Percentiles rank a stretch among this genome's conserved stretches.
Evolutionary conservation across 2,329 filamentous ascomycete genomes (phyloP).

Genomic region (Epicoccum sorghinum): DNA sequence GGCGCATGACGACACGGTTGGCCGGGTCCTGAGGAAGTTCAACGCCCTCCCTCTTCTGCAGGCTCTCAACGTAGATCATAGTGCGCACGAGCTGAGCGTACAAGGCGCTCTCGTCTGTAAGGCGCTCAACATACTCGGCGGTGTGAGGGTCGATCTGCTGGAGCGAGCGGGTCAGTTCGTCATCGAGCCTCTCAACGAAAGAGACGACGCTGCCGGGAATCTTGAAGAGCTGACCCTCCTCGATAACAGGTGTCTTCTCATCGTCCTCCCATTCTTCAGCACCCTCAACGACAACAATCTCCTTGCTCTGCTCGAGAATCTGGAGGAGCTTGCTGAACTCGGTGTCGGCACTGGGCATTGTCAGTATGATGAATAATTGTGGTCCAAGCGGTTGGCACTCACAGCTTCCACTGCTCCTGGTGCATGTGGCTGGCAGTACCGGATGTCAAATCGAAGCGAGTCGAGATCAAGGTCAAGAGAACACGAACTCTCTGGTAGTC

Average conservation of each 20-base stretch:
- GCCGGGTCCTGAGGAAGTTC: constrained; percentile 83
- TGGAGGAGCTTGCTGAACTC: constrained; percentile 80
- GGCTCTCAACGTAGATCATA: constrained; percentile 83
- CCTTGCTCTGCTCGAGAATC: constrained; percentile 77
- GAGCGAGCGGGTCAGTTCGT: constrained; percentile 95
- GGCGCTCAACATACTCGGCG: constrained; percentile 94
- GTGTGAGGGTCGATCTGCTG: constrained; percentile 98
- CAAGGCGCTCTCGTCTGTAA: constrained; percentile 86
- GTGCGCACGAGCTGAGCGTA: constrained; percentile 93
- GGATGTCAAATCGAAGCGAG: constrained; percentile 89
- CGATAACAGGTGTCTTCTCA: constrained; percentile 83
- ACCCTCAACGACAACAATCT: constrained; percentile 86
- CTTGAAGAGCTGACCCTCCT: constrained; percentile 80
- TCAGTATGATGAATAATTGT: constrained; percentile 10
- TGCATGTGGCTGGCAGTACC: constrained; percentile 84
- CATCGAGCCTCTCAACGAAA: constrained; percentile 91
- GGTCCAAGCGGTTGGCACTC: constrained; percentile 26
- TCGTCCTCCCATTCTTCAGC: constrained; percentile 99
- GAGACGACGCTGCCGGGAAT: constrained; percentile 94
- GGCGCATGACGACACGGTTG: constrained; percentile 91
- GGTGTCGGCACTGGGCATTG: constrained; percentile 67
- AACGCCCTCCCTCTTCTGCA: constrained; percentile 72
- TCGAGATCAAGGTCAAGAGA: constrained; percentile 87
- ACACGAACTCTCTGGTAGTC: constrained; percentile 96
- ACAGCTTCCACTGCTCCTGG: constrained; percentile 93